Base-by-base conservation (phyloP, 2,329 filamentous ascomycete species). In the Penicillium digitatum region DNA sequence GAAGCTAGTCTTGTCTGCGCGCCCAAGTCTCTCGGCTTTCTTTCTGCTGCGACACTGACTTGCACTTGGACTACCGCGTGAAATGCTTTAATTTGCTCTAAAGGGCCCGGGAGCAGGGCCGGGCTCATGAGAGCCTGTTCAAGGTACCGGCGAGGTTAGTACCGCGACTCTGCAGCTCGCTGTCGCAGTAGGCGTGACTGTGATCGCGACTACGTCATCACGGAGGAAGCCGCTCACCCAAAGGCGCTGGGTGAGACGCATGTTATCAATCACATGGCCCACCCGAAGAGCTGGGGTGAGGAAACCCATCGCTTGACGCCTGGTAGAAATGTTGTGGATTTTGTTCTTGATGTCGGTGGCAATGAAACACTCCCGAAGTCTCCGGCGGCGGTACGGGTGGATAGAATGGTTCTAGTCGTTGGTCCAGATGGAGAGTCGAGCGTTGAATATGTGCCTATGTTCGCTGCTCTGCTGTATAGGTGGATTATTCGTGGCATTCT, bases 181-280 rank as follows among this genome's bases (percentile, higher is more conserved):
- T 35, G 66, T 68, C 58, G 80, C 81, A 0, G 79, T 77, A 0
- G 82, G 81, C 27, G 81, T 81, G 0, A 76, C 66, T 8, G 82
- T 85, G 54, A 81, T 85, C 48, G 80, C 82, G 0, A 85, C 82
- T 0, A 84, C 81, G 0, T 82, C 79, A 0, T 78, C 76, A 64
- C 69, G 0, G 70, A 73, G 7, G 84, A 84, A 67, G 77, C 70
- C 3, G 74, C 79, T 34, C 64, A 67, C 22, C 72, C 84, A 24
- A 81, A 79, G 69, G 71, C 76, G 59, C 70, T 81, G 14, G 82
- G 82, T 44, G 81, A 80, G 2, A 75, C 81, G 62, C 76, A 83
- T 60, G 74, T 84, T 43, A 74, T 85, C 66, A 83, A 84, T 72
- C 84, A 85, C 72, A 73, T 74, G 29, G 73, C 67, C 0, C 74